These are phyloP conservation scores for Thymus quinquecostatus DNA, from an alignment of 257 asterid genomes.

Conservation along the genomic window DNA sequence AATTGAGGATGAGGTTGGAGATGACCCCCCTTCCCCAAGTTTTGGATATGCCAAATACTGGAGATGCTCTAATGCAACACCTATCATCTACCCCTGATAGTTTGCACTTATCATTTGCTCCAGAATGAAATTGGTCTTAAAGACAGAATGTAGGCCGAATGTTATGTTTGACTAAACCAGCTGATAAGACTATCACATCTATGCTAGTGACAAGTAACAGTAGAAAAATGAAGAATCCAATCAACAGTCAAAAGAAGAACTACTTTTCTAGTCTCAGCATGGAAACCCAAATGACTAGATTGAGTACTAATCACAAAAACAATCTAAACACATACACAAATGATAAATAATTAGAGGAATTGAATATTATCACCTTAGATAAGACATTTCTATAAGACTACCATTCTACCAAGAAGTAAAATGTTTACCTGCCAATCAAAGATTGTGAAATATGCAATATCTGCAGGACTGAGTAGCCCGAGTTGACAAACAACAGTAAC, in stretches of 20 bases:
- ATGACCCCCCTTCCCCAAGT: too few relatives aligned
- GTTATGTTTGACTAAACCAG: constrained; percentile 4
- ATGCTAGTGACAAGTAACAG: background rate
- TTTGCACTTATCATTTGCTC: background rate
- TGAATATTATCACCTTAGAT: background rate
- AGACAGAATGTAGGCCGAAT: background rate
- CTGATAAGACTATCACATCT: background rate
- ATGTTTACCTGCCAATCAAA: constrained; percentile 64
- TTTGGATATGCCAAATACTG: too few relatives aligned
- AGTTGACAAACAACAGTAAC: constrained; percentile 60
- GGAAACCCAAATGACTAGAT: constrained; percentile 11
- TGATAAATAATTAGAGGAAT: constrained; percentile 10
- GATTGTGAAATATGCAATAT: constrained; percentile 65
- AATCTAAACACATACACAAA: constrained; percentile 8
- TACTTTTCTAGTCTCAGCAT: background rate
- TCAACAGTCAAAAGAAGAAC: background rate
- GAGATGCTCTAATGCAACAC: background rate
- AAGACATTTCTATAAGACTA: background rate
- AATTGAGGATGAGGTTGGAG: too few relatives aligned
- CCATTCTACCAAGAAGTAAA: constrained; percentile 22
- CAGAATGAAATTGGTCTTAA: constrained; percentile 1
- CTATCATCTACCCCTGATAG: constrained; percentile 1
- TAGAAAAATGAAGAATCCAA: background rate
- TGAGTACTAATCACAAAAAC: background rate
- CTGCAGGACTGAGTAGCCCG: constrained; percentile 57